Conservation (phyloP, 1,284 basidiomycete genomes). For the Ustilago xerochloae region DNA sequence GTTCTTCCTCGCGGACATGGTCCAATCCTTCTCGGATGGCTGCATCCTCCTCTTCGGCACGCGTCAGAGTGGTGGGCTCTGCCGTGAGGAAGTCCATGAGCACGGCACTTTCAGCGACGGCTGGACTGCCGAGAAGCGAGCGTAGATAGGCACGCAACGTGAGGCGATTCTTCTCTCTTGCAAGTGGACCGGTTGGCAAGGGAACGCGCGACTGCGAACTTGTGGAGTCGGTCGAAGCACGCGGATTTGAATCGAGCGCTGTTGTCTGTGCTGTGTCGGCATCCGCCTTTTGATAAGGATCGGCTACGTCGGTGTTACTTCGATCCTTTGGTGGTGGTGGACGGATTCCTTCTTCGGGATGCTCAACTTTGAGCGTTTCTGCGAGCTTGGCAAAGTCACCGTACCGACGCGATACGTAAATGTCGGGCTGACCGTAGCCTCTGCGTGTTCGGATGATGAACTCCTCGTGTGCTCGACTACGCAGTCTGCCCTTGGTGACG, state of each 20-base stretch:
- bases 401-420: constrained; percentile 90
- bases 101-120: constrained; percentile 84
- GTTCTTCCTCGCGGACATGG: constrained; percentile 85
- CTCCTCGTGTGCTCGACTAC: constrained; percentile 72
- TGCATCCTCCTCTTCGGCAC: constrained; percentile 83
- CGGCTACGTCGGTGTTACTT: constrained; percentile 45
- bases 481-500: constrained; percentile 53
- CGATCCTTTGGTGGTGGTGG: constrained; percentile 61
- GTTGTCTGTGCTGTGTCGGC: not conserved
- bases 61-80: constrained; percentile 78
- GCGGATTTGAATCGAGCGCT: constrained; percentile 16
- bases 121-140: constrained; percentile 77
- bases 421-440: constrained; percentile 74
- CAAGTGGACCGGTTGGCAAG: constrained; percentile 62
- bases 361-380: constrained; percentile 56
- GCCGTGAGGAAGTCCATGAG: constrained; percentile 86
- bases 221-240: constrained; percentile 23
- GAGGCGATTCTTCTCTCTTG: constrained; percentile 87
- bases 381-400: constrained; percentile 81
- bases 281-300: constrained; percentile 23
- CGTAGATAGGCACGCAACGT: constrained; percentile 93
- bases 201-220: constrained; percentile 25
- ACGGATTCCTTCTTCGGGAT: constrained; percentile 57
- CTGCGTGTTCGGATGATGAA: constrained; percentile 91
- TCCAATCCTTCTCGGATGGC: constrained; percentile 87